These are phyloP conservation scores for Candida ascalaphidarum DNA, from an alignment of 805 yeast species.

Conservation along the genomic window DNA sequence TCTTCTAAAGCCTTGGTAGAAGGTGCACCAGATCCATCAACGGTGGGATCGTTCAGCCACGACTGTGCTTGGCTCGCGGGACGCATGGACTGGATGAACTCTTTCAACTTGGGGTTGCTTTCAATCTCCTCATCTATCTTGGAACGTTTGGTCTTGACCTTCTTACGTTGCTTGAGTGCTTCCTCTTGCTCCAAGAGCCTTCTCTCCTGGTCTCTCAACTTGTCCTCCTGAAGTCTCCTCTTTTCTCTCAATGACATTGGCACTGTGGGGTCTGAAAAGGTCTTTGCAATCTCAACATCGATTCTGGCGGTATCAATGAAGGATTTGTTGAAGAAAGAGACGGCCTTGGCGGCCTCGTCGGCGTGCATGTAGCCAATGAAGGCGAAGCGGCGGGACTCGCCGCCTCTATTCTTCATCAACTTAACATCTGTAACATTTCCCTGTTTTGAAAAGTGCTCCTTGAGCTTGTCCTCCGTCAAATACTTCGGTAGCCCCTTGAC, in stretches of 20 bases:
- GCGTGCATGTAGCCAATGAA: conserved; percentile 77
- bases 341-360: conserved; percentile 73
- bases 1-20: conserved; percentile 34
- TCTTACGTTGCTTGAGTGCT: conserved; percentile 31
- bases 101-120: conserved; percentile 60
- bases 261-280: conserved; percentile 76
- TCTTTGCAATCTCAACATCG: conserved; percentile 74
- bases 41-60: conserved; percentile 61
- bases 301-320: conserved; percentile 79
- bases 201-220: conserved; percentile 33
- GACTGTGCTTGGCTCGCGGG: conserved; percentile 63
- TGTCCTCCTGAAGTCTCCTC: conserved; percentile 28
- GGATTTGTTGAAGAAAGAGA: conserved; percentile 62
- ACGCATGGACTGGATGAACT: conserved; percentile 76
- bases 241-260: conserved; percentile 49
- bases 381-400: conserved; percentile 88
- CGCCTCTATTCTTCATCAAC: conserved; percentile 69
- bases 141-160: conserved; percentile 19
- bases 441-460: conserved; percentile 50
- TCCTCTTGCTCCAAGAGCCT: conserved; percentile 25
- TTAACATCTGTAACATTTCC: conserved; percentile 84
- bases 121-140: conserved; percentile 54
- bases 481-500: conserved; percentile 84
- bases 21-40: conserved; percentile 39
- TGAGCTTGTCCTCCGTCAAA: conserved; percentile 63